Percentiles rank a stretch among this genome's conserved stretches.
phyloP scores from a whole-genome alignment of 352 stramenopile genomes.

The Phytophthora sojae region DNA sequence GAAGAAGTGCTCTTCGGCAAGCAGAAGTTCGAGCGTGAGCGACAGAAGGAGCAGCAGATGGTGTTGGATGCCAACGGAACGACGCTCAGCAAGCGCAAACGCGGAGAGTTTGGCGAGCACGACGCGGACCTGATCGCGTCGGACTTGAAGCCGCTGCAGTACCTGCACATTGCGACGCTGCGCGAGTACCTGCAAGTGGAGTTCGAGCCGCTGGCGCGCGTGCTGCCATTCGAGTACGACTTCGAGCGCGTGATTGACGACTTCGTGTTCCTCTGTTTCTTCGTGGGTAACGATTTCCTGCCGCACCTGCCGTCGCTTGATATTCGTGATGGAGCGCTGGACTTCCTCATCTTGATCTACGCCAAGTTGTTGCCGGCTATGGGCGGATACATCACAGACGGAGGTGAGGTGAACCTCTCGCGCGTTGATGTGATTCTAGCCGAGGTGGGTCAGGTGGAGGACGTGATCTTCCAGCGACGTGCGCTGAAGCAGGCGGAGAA shows the following conservation, averaged over 20 bases:
- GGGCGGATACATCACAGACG: slow-evolving; percentile 96
- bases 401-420: slow-evolving; percentile 94
- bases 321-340: slow-evolving; percentile 98
- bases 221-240: slow-evolving; percentile 95
- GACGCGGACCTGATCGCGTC: slow-evolving; percentile 77
- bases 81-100: slow-evolving; percentile 73
- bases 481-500: slow-evolving; percentile 88
- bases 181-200: slow-evolving; percentile 95
- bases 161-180: slow-evolving; percentile 93
- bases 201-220: slow-evolving; percentile 86
- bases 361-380: slow-evolving; percentile 83
- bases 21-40: slow-evolving; percentile 79
- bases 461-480: slow-evolving; percentile 94
- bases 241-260: slow-evolving; percentile 99
- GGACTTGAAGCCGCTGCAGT: slow-evolving; percentile 94
- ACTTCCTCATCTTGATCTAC: slow-evolving; percentile 99
- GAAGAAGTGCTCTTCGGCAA: slow-evolving; percentile 94
- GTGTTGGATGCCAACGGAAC: slow-evolving; percentile 81
- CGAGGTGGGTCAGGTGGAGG: slow-evolving; percentile 96
- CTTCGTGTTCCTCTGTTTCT: slow-evolving; percentile 99
- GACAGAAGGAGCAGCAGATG: slow-evolving; percentile 69
- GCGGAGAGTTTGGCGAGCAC: slow-evolving; percentile 88
- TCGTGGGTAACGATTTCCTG: slow-evolving; percentile 99
- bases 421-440: slow-evolving; percentile 96
- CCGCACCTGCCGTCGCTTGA: slow-evolving; percentile 98